Evolutionary conservation across 164 flowering plant species (phyloP).

Genomic region (Akebia trifoliata): DNA sequence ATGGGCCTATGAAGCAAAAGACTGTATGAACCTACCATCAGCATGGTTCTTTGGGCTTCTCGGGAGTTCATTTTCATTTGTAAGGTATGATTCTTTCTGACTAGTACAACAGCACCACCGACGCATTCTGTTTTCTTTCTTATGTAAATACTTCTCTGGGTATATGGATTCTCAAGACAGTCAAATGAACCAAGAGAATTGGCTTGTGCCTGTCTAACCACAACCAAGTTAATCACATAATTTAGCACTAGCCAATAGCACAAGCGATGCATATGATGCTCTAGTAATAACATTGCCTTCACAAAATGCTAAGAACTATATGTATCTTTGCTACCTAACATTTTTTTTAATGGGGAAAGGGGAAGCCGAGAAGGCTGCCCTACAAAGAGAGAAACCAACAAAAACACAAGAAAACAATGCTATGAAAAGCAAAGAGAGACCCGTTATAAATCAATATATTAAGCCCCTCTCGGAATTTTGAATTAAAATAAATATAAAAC

Average conservation of each 20-base stretch:
- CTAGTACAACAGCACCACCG: conserved; percentile 25
- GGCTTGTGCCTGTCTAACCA: conserved; percentile 9
- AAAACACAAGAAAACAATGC: too few relatives aligned
- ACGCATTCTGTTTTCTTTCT: conserved; percentile 19
- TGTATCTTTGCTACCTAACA: too few relatives aligned
- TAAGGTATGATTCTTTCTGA: conserved; percentile 10
- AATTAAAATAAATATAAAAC: too few relatives aligned
- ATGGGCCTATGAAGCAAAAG: neutral
- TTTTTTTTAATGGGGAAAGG: too few relatives aligned
- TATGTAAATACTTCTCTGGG: neutral
- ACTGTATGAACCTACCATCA: conserved; percentile 12
- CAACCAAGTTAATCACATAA: neutral
- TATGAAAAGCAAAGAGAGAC: too few relatives aligned
- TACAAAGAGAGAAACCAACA: too few relatives aligned
- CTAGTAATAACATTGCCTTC: too few relatives aligned
- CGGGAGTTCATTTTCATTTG: conserved; percentile 11
- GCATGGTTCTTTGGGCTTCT: conserved; percentile 13
- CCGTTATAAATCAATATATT: too few relatives aligned
- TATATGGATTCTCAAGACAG: neutral
- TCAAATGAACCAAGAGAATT: conserved; percentile 8
- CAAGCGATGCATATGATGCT: too few relatives aligned
- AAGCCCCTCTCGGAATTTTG: too few relatives aligned
- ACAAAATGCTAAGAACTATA: too few relatives aligned
- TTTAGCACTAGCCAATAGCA: neutral
- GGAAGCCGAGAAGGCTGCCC: too few relatives aligned